Base-by-base conservation (phyloP, 2,329 filamentous ascomycete species). In the Ceratocystis variospora region DNA sequence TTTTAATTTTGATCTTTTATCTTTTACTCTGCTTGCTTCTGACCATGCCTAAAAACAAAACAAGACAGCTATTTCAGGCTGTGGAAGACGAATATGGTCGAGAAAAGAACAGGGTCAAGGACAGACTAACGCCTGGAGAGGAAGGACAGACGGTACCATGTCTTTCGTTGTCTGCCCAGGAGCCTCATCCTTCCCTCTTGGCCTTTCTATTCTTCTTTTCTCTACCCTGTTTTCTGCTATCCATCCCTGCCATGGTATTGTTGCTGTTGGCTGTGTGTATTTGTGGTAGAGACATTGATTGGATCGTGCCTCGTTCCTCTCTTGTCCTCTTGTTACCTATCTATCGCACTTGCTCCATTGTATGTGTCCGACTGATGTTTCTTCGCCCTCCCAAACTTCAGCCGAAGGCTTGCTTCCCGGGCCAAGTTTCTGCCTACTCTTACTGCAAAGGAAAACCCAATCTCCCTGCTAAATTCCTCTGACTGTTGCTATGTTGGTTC, bases 221-320 rank as follows among this genome's bases (percentile, higher is more conserved):
- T 63, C 37, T 33, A 2, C 31, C n/a, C 12, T 63, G 19, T 63
- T 17, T 63, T 63, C 45, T 41, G n/a, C 61, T 62, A 19, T 61
- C 45, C 61, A 67, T 68, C 46, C 64, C 65, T 65, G 57, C 37
- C 3, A 41, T 15, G 12, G 37, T 57, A 65, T 50, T 62, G 64
- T 2, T 28, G 7, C 5, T 12, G 6, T 53, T 28, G 10, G 22
- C 5, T 53, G 19, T 53, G 48, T 53, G 19, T 25, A 53, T 41
- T 15, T 41, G 37, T 41, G 37, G 37, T 41, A 41, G 37, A 41
- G 37, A 12, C 37, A 15, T 41, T 41, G 37, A 41, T 41, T 41
- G 37, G 37, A 12, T 41, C 37, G 37, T 15, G 68, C 66, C 41
- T 66, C 44, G 65, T 59, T 41, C 33, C 70, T 69, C 68, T 41